These are phyloP conservation scores for Hemileia vastatrix DNA, from an alignment of 1,284 basidiomycete genomes.

Conservation along the genomic window DNA sequence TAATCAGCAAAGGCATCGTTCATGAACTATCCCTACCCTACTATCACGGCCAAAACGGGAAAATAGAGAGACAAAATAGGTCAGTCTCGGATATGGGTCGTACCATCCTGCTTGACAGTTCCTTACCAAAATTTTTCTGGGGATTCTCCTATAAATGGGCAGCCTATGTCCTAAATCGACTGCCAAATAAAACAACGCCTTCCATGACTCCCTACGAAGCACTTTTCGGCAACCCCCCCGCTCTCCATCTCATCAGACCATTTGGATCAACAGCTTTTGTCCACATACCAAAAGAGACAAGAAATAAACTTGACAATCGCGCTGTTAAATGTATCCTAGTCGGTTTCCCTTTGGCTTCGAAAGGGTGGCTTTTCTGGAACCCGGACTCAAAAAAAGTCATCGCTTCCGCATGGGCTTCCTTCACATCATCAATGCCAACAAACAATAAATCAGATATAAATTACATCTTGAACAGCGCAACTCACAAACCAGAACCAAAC, in stretches of 20 bases:
- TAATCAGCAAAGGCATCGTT: not conserved
- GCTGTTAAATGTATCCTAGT: not conserved
- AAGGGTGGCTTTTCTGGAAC: conserved; percentile 4
- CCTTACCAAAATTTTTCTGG: not conserved
- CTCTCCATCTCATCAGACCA: not conserved
- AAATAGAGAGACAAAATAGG: not conserved
- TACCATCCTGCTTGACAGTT: not conserved
- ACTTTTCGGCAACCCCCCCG: not conserved
- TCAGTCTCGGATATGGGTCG: conserved; percentile 4
- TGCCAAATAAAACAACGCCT: not conserved
- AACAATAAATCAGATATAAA: no score
- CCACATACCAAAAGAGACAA: conserved; percentile 7
- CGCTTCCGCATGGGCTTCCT: no score
- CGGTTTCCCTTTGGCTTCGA: not conserved
- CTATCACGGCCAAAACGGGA: conserved; percentile 6
- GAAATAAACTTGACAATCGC: not conserved
- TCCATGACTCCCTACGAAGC: not conserved
- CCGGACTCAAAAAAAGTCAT: not conserved
- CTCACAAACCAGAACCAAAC: no score
- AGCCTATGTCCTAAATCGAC: not conserved
- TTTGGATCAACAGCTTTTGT: not conserved
- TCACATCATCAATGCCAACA: no score
- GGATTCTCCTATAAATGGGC: conserved; percentile 1
- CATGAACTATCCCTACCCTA: not conserved
- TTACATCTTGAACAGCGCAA: no score